These are phyloP conservation scores for Solanum hybrid DNA, from an alignment of 305 asterid genomes.

Conservation along the genomic window DNA sequence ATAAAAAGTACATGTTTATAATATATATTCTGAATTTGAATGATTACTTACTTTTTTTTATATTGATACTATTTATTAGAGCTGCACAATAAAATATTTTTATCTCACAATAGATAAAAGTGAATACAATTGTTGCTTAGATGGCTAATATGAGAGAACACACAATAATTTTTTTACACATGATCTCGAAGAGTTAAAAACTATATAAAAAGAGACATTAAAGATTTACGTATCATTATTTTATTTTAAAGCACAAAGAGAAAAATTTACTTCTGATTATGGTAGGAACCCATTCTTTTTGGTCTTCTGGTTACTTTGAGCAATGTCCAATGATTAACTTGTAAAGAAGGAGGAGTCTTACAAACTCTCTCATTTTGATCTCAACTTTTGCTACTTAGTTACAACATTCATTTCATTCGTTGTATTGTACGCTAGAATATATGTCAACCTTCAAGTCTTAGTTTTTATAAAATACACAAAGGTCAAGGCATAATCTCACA, in stretches of 20 bases:
- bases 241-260: not conserved
- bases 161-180: not conserved
- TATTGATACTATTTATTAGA: not conserved
- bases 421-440: not conserved
- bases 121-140: not conserved
- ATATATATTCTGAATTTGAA: not conserved
- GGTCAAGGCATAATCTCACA: not conserved
- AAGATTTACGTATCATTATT: not conserved
- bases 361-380: not conserved
- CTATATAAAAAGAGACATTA: not conserved
- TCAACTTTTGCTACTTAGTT: not conserved
- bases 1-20: not conserved
- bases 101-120: not conserved
- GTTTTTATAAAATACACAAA: not conserved
- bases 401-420: not conserved
- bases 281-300: not conserved
- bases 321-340: not conserved
- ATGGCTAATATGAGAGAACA: not conserved
- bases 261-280: not conserved
- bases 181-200: not conserved
- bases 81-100: not conserved
- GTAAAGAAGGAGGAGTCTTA: not conserved
- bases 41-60: too few relatives aligned
- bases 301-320: not conserved
- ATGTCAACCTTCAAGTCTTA: not conserved